Base-by-base conservation (phyloP, 257 asterid species). In the Misopates orontium region DNA sequence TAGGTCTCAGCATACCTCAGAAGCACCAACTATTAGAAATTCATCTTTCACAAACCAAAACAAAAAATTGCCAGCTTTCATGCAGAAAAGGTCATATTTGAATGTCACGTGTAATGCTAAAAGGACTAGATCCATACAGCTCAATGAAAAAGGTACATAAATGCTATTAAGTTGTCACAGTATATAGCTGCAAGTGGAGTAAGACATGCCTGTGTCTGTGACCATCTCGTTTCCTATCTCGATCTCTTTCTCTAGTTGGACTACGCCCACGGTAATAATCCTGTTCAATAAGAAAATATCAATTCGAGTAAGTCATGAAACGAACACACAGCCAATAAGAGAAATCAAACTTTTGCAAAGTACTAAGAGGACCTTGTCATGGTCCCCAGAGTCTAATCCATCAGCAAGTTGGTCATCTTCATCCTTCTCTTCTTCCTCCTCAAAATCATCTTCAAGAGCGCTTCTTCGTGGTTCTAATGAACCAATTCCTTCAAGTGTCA, bases 401-500 rank as follows among this genome's bases (percentile, higher is more conserved):
- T 78, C 82, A 47, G 78, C 79, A 47, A 80, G 76, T 57, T 76
- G 94, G 11, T 86, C 95, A 47, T 94, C 97, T 60, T 94, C 99
- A 72, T 93, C 95, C 39, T 90, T 90, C 75, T 90, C 97, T 77
- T 93, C 97, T 64, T 94, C 97, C 81, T 92, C 99, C 84, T 90
- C 99, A 79, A 84, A 94, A 79, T 94, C 99, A 79, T 94, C 99
- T 77, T 94, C 99, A 60, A 94, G 91, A 17, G 95, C 99, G 84
- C 99, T 94, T 82, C 91, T 79, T 78, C 99, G 81, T 49, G 83
- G 93, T 74, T 88, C 97, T 18, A 94, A 80, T n/a, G 83, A 67
- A 52, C 92, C 92, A 61, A 82, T 56, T 53, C 83, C 74, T 80
- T 94, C 99, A 65, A 94, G 85, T 16, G 85, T 84, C 93, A 82